phyloP scores from a whole-genome alignment of 169 alveolate genomes.

The Amoebophrya sp. region DNA sequence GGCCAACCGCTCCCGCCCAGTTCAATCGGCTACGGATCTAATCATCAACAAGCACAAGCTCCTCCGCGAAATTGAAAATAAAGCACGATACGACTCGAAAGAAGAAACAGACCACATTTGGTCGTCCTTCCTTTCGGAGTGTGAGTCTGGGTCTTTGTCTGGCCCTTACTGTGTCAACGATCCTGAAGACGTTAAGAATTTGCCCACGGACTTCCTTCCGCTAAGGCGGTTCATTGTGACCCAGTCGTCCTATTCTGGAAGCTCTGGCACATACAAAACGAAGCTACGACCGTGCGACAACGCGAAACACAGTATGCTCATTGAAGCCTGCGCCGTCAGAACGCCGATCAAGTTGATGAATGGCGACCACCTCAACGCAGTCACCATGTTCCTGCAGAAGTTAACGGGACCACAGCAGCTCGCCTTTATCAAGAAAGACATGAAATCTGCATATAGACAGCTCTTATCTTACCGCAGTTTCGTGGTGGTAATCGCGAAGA shows the following conservation, averaged over 20 bases:
- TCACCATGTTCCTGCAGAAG: neutral
- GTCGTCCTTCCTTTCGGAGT: neutral
- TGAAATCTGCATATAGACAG: neutral
- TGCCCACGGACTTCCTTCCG: slow-evolving; percentile 8
- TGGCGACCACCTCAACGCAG: neutral
- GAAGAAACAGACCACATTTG: neutral
- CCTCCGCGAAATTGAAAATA: neutral
- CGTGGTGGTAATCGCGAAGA: neutral
- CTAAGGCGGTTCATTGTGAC: neutral
- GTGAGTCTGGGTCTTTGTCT: neutral
- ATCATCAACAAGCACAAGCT: neutral
- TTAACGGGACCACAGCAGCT: neutral
- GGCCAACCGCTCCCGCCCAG: neutral
- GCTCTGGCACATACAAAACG: neutral
- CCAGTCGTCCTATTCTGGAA: neutral
- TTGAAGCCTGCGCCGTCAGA: neutral
- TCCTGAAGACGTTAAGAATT: neutral
- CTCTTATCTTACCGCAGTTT: neutral
- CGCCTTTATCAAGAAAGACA: neutral
- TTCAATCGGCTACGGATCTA: neutral
- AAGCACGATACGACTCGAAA: neutral
- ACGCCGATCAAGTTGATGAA: neutral
- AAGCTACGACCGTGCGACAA: neutral
- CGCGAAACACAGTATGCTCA: neutral
- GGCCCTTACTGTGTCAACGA: neutral